Evolutionary conservation across 495 filamentous ascomycete species (phyloP).

Genomic region (Pseudoneurospora amorphoporcata): DNA sequence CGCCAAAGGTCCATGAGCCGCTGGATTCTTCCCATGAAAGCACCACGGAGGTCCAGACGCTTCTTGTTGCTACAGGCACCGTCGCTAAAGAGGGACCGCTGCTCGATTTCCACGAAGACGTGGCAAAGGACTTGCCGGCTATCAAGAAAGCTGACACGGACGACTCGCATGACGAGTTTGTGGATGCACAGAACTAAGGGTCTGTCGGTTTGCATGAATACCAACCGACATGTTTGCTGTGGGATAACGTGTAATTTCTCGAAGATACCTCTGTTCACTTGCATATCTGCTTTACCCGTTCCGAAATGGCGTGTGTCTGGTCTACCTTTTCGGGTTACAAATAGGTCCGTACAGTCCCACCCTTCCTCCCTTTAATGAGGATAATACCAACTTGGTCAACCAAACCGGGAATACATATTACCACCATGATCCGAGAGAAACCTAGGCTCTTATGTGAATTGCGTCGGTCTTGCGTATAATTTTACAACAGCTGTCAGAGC

Average conservation of each 20-base stretch:
- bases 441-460: background rate
- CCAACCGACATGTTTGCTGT: background rate
- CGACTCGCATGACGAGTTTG: slow-evolving; percentile 24
- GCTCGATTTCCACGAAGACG: slow-evolving; percentile 41
- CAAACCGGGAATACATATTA: background rate
- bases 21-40: slow-evolving; percentile 16
- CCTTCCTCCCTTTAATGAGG: background rate
- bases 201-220: background rate
- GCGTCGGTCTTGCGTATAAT: background rate
- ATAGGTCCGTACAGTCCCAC: background rate
- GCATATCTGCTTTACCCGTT: background rate
- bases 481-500: background rate
- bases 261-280: background rate
- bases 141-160: slow-evolving; percentile 14
- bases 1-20: background rate
- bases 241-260: background rate
- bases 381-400: background rate
- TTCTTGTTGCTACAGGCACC: slow-evolving; percentile 32
- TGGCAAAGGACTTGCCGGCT: slow-evolving; percentile 33
- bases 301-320: background rate
- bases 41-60: slow-evolving; percentile 29
- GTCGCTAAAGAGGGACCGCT: slow-evolving; percentile 26
- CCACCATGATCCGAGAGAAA: background rate
- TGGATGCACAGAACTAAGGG: slow-evolving; percentile 20
- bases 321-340: background rate